Evolutionary conservation across 768 basidiomycete genomes (phyloP).

Genomic region (Nidularia pulvinata): DNA sequence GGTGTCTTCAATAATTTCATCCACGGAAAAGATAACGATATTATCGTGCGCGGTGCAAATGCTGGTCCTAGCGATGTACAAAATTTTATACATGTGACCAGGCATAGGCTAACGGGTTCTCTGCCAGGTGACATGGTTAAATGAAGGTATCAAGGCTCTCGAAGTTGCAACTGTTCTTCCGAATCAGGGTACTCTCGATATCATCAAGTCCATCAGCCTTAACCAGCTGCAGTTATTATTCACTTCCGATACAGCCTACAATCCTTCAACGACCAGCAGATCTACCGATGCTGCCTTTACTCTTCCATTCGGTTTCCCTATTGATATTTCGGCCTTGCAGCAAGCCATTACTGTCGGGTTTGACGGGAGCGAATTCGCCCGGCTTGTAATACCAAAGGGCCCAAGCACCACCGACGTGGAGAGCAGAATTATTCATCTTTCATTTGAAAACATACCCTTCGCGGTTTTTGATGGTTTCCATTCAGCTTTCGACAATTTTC

Average conservation of each 20-base stretch:
- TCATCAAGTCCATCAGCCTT: conserved; percentile 66
- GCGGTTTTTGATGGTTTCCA: conserved; percentile 48
- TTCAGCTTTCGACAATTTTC: conserved; percentile 55
- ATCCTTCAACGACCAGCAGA: conserved; percentile 56
- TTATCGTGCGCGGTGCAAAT: conserved; percentile 57
- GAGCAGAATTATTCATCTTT: conserved; percentile 57
- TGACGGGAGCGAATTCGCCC: conserved; percentile 54
- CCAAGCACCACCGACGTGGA: conserved; percentile 62
- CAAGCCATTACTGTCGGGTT: conserved; percentile 57
- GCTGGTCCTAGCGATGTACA: conserved; percentile 56
- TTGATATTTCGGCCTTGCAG: conserved; percentile 63
- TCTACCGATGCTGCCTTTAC: conserved; percentile 64
- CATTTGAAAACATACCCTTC: conserved; percentile 61
- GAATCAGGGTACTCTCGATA: conserved; percentile 55
- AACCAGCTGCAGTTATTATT: conserved; percentile 62
- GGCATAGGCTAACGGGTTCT: background rate
- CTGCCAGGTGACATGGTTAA: conserved; percentile 66
- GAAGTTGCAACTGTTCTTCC: conserved; percentile 59
- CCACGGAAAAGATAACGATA: conserved; percentile 60
- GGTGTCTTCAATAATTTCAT: conserved; percentile 72
- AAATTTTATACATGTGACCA: background rate
- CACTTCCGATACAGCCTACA: conserved; percentile 53
- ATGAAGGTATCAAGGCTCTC: conserved; percentile 67
- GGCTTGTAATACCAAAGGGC: conserved; percentile 56
- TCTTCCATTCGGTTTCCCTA: conserved; percentile 68